phyloP scores from a whole-genome alignment of 495 filamentous ascomycete species.

The Penicillium paradoxum region DNA sequence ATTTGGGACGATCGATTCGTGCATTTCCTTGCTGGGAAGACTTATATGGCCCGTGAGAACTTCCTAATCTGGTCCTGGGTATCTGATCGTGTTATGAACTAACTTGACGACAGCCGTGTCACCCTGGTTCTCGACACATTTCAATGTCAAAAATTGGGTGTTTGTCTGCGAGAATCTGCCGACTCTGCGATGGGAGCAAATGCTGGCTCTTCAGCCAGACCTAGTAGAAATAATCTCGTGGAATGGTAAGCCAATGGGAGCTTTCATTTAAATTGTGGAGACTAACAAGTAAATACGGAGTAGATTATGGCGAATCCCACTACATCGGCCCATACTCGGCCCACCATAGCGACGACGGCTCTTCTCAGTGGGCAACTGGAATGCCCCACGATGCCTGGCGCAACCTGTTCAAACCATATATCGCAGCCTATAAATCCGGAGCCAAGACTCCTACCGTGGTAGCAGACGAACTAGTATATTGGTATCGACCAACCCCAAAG shows the following conservation, averaged over 20 bases:
- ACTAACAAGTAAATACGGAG: not conserved
- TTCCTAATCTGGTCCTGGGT: not conserved
- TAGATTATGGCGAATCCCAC: conserved; percentile 56
- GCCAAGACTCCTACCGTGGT: not conserved
- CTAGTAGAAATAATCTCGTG: conserved; percentile 58
- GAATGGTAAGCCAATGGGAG: conserved; percentile 42
- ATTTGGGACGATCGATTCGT: conserved; percentile 42
- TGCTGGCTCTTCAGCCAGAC: conserved; percentile 40
- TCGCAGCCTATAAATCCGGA: conserved; percentile 12
- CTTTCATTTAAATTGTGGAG: not conserved
- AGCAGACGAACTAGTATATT: conserved; percentile 41
- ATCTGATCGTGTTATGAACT: not conserved
- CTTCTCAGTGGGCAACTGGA: conserved; percentile 52
- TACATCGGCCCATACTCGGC: conserved; percentile 42
- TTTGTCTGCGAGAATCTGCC: conserved; percentile 38
- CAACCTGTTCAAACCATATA: conserved; percentile 12
- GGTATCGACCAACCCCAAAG: conserved; percentile 41
- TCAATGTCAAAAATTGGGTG: conserved; percentile 47
- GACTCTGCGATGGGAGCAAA: conserved; percentile 45
- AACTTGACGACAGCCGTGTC: conserved; percentile 22
- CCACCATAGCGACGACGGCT: conserved; percentile 50
- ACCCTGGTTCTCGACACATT: conserved; percentile 39
- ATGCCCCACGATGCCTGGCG: conserved; percentile 29
- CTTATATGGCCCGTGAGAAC: conserved; percentile 47
- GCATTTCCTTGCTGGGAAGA: conserved; percentile 43